Base-by-base conservation (phyloP, 1,284 basidiomycete genomes). In the Ceratobasidium papillatum region DNA sequence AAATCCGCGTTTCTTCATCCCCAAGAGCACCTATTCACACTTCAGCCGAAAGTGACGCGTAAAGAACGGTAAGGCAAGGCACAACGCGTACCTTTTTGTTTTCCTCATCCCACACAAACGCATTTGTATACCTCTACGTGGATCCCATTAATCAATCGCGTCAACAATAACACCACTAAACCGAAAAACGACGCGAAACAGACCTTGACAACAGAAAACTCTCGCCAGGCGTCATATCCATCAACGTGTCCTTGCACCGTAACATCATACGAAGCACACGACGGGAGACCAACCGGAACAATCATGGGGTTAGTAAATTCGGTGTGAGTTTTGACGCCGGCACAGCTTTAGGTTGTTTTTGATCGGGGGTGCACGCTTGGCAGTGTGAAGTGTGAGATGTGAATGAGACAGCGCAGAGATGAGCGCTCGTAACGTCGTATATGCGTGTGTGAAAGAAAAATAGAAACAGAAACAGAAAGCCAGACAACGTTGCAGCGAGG, bases 1-100 rank as follows among this genome's bases (percentile, higher is more conserved):
- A 78, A 92, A 88, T 0, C 91, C 91, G 43, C 91, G 84, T 79
- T 91, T 91, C 81, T 93, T 93, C 77, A 85, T 84, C 3, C 91
- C 91, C 0, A 93, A 84, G 1, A 93, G 82, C 5, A 92, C 83
- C 84, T 85, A 63, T 38, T n/a, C n/a, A n/a, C n/a, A n/a, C n/a
- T n/a, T n/a, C n/a, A 43, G 49, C 49, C 51, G 27, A 54, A 25
- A 27, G 43, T 27, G 22, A 36, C 63, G 47, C 63, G 63, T 51
- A n/a, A n/a, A n/a, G n/a, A n/a, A n/a, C n/a, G n/a, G n/a, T n/a
- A 32, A 25, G 41, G 41, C 59, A 17, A 58, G 25, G 36, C 47
- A 51, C 27, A 30, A 17, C 38, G 38, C 19, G 64, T 47, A 69
- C 66, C 66, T 69, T 69, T 41, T 69, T 69, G 34, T 27, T 52